phyloP scores from a whole-genome alignment of 306 rosid genomes.

The Glycine latifolia region DNA sequence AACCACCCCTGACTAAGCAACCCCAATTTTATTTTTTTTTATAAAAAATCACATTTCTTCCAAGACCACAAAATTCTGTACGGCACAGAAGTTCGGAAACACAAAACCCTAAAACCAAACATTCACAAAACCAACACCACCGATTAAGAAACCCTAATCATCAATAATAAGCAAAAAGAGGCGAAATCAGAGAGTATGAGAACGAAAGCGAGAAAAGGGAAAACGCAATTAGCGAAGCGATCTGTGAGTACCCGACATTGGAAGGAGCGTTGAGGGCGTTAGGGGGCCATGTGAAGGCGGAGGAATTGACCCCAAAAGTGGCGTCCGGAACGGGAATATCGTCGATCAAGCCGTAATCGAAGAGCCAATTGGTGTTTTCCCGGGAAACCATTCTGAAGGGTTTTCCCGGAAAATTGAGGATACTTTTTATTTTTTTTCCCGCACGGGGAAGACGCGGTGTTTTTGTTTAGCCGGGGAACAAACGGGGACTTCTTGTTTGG shows the following conservation, averaged over 20 bases:
- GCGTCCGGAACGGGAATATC: conserved; percentile 72
- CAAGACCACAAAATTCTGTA: background rate
- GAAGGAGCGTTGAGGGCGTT: conserved; percentile 49
- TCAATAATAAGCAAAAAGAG: background rate
- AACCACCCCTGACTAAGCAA: background rate
- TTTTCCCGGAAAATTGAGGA: conserved; percentile 50
- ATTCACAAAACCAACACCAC: conserved; percentile 14
- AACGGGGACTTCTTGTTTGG: conserved; percentile 8
- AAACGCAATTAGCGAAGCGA: conserved; percentile 30
- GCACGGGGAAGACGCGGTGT: conserved; percentile 1
- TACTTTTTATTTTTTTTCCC: conserved; percentile 40
- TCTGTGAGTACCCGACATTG: conserved; percentile 62
- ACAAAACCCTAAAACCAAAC: background rate
- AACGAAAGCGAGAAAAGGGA: background rate
- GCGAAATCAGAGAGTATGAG: background rate
- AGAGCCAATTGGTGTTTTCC: conserved; percentile 88
- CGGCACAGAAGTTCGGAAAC: background rate
- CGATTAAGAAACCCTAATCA: conserved; percentile 42
- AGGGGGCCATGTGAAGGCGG: conserved; percentile 73
- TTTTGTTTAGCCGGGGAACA: conserved; percentile 32
- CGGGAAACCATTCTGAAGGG: conserved; percentile 74
- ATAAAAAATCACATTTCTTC: background rate
- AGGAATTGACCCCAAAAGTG: conserved; percentile 58
- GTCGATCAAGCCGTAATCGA: conserved; percentile 78
- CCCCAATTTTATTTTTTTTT: too few relatives aligned